Percentiles rank a stretch among this genome's conserved stretches.
Conservation (phyloP, 257 asterid genomes). For the Jasminum sambac region DNA sequence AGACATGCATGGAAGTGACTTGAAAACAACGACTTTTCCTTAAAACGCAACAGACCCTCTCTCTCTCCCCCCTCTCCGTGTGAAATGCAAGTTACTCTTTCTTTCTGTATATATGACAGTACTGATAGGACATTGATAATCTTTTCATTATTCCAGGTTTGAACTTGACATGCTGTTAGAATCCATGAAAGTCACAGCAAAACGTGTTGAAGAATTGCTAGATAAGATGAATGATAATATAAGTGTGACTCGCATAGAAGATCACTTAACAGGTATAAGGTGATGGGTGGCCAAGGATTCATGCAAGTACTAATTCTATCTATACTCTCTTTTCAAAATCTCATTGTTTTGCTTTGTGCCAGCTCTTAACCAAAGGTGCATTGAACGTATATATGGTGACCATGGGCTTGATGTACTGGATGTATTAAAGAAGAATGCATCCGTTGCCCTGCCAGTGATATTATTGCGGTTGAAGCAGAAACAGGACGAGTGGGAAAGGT, state of each 20-base stretch:
- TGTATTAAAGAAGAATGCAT: constrained; percentile 35
- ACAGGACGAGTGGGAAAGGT: constrained; percentile 72
- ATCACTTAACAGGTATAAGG: constrained; percentile 41
- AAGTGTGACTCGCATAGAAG: constrained; percentile 32
- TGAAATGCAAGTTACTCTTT: constrained; percentile 12
- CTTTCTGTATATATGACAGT: constrained; percentile 8
- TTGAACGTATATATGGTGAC: constrained; percentile 51
- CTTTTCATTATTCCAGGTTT: constrained; percentile 36
- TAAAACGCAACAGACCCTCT: too few relatives aligned
- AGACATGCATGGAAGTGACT: too few relatives aligned
- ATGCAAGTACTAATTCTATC: constrained; percentile 10
- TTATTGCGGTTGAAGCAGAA: constrained; percentile 50
- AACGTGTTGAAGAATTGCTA: constrained; percentile 44
- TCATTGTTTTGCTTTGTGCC: constrained; percentile 13
- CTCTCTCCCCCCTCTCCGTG: constrained; percentile 3
- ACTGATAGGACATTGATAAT: constrained; percentile 7
- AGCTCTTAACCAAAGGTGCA: constrained; percentile 47
- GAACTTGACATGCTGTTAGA: constrained; percentile 54
- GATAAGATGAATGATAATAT: constrained; percentile 31
- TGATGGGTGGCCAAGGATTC: constrained; percentile 27
- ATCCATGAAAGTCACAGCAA: constrained; percentile 39
- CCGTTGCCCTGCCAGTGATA: constrained; percentile 39
- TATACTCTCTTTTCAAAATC: not conserved
- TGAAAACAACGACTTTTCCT: too few relatives aligned
- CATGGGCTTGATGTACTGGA: constrained; percentile 69